Base-by-base conservation (phyloP, 805 yeast genomes). In the Candida lessepsii region DNA sequence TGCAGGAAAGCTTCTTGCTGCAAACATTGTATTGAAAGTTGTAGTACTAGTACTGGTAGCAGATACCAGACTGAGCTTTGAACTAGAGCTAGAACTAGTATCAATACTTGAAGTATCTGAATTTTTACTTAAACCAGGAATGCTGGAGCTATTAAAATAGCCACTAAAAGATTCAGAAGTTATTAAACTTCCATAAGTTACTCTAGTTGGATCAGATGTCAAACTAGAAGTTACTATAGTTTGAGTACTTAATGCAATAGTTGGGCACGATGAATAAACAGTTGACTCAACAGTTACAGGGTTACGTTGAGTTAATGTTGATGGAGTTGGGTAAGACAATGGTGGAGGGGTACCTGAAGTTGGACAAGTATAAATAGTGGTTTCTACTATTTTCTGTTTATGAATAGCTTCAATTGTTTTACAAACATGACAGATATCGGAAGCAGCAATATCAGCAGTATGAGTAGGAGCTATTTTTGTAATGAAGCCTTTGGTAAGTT, bases 281-380 rank as follows among this genome's bases (percentile, higher is more conserved):
- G 46, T 52, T 24, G 57, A 33, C 13, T 52, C 45, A 4, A 61
- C 49, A 24, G 53, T 42, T 44, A 65, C 53, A 18, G 68, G 69
- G 36, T 63, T 47, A 18, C 36, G 37, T 29, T 43, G 35, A 5
- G 61, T 54, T 6, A 21, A 15, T 14, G 35, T 13, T 20, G 35
- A 32, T 21, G 20, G 28, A 5, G 44, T 39, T 11, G 57, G 40
- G 17, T 54, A 34, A n/a, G 32, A 31, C 2, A 55, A 34, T 17
- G 56, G 49, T 16, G 50, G 32, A n/a, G 57, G 48, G 4, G 37
- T 41, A 35, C 32, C 46, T 1, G 51, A 43, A 6, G 55, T 42
- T 1, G 65, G 45, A 14, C 60, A 57, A 18, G 34, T 37, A 42
- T 48, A 58, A 15, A 60, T 41, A 2, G 60, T 53, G 2, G 52